Evolutionary conservation across 805 yeast species (phyloP).

Genomic region (Pichia exigua): DNA sequence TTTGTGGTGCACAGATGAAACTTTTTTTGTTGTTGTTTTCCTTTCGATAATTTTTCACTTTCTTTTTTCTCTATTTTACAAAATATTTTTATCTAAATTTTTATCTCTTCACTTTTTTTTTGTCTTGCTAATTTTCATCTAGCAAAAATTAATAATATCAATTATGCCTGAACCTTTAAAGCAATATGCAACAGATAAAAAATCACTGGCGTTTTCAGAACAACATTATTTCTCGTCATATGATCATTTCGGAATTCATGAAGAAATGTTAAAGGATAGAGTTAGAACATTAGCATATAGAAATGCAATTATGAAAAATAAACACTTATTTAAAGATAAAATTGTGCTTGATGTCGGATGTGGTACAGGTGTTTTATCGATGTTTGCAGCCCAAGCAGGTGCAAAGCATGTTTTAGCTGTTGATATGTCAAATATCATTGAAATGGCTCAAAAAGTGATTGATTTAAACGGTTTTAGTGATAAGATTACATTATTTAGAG

Average conservation of each 20-base stretch:
- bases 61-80: not conserved
- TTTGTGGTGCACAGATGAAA: constrained; percentile 1
- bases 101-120: not conserved
- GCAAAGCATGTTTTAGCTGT: constrained; percentile 97
- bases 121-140: not conserved
- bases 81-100: not conserved
- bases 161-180: not conserved
- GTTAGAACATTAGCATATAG: constrained; percentile 89
- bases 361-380: constrained; percentile 95
- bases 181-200: constrained; percentile 60
- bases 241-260: constrained; percentile 96
- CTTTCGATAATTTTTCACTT: not conserved
- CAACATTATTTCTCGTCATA: constrained; percentile 94
- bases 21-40: not conserved
- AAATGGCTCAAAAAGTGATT: constrained; percentile 88
- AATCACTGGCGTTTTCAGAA: constrained; percentile 59
- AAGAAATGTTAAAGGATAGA: constrained; percentile 95
- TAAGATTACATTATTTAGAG: constrained; percentile 81
- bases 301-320: constrained; percentile 85
- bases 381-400: constrained; percentile 99
- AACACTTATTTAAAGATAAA: constrained; percentile 83
- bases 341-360: constrained; percentile 96
- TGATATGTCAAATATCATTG: constrained; percentile 94
- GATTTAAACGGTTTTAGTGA: constrained; percentile 76
- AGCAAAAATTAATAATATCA: not conserved